Conservation (phyloP, 495 filamentous ascomycete genomes). For the Niebla homalea region DNA sequence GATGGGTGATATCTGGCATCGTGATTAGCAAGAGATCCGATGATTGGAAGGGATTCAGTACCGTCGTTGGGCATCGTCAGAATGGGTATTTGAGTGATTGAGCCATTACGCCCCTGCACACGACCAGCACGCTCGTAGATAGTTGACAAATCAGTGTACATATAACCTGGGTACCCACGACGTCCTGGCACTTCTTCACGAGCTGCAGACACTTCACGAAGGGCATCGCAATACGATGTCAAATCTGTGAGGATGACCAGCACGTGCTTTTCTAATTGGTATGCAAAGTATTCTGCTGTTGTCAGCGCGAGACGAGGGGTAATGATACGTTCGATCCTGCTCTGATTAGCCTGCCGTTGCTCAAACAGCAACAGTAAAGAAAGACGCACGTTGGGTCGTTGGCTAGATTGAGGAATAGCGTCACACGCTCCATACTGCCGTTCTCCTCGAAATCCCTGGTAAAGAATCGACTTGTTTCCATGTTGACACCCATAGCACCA, state of each 20-base stretch:
- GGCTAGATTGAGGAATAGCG: slow-evolving; percentile 95
- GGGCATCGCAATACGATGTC: slow-evolving; percentile 94
- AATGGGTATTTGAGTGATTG: slow-evolving; percentile 98
- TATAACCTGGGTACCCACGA: slow-evolving; percentile 99
- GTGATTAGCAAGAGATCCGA: slow-evolving; percentile 7
- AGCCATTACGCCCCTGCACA: slow-evolving; percentile 93
- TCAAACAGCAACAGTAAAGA: neutral
- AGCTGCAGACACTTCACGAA: slow-evolving; percentile 94
- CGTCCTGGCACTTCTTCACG: slow-evolving; percentile 99
- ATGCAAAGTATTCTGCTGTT: slow-evolving; percentile 98
- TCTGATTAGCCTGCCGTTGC: slow-evolving; percentile 12
- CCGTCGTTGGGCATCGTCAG: slow-evolving; percentile 98
- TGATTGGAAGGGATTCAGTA: slow-evolving; percentile 20
- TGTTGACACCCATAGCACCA: slow-evolving; percentile 99
- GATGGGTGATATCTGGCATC: slow-evolving; percentile 82
- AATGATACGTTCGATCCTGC: slow-evolving; percentile 97
- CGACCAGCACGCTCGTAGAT: slow-evolving; percentile 99
- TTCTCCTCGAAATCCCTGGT: slow-evolving; percentile 99
- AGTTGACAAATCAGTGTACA: slow-evolving; percentile 99
- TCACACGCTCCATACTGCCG: slow-evolving; percentile 91
- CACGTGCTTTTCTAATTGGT: slow-evolving; percentile 99
- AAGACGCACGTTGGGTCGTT: slow-evolving; percentile 84
- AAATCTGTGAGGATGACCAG: slow-evolving; percentile 97
- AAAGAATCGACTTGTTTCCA: slow-evolving; percentile 98
- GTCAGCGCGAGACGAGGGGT: slow-evolving; percentile 97